These are phyloP conservation scores for Anastatica hierochuntica DNA, from an alignment of 345 rosid species.

Conservation along the genomic window DNA sequence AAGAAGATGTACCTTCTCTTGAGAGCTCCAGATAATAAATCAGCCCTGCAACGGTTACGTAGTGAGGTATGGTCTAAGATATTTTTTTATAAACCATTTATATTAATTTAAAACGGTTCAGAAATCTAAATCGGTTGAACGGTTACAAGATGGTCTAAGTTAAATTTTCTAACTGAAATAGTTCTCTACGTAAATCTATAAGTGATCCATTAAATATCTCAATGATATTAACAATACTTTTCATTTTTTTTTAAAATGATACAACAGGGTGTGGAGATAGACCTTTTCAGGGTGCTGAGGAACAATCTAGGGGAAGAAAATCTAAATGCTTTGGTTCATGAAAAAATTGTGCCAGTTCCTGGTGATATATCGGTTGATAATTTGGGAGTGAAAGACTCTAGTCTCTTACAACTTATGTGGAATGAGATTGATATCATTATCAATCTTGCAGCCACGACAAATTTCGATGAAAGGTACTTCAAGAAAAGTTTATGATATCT, in stretches of 20 bases:
- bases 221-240: background rate
- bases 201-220: background rate
- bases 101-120: too few species aligned
- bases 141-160: too few species aligned
- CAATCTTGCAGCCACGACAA: slow-evolving; percentile 70
- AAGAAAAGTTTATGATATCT: too few species aligned
- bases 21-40: slow-evolving; percentile 56
- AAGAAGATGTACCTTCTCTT: slow-evolving; percentile 74
- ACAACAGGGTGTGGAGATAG: slow-evolving; percentile 45
- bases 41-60: slow-evolving; percentile 58
- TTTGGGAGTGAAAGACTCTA: slow-evolving; percentile 40
- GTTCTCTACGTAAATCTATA: background rate
- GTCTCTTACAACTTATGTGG: slow-evolving; percentile 34
- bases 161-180: background rate
- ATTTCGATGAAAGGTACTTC: slow-evolving; percentile 65
- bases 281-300: slow-evolving; percentile 46
- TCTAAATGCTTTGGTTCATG: slow-evolving; percentile 31
- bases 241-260: background rate
- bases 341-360: slow-evolving; percentile 41
- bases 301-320: slow-evolving; percentile 35
- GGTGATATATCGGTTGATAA: slow-evolving; percentile 49
- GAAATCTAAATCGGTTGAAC: too few species aligned
- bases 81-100: too few species aligned
- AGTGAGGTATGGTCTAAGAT: slow-evolving; percentile 42
- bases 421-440: slow-evolving; percentile 42